Conservation (phyloP, 129 eudicot genomes). For the Gnaphalium uliginosum region DNA sequence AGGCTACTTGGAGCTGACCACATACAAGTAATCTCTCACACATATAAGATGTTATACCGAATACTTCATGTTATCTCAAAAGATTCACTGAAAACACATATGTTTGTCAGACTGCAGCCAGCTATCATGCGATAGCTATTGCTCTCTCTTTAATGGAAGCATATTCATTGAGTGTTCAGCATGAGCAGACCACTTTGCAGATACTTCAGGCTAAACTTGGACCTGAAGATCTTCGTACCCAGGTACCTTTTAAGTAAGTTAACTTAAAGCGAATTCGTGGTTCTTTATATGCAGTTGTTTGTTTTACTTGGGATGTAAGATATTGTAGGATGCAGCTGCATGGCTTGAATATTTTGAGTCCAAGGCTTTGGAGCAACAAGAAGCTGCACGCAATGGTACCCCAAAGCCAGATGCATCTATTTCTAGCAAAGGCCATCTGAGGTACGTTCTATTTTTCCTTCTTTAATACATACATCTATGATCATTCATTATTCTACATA, state of each 20-base stretch:
- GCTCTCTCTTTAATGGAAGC: constrained; percentile 99
- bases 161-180: constrained; percentile 95
- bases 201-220: constrained; percentile 95
- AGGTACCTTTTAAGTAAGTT: constrained; percentile 40
- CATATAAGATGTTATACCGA: background rate
- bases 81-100: background rate
- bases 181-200: constrained; percentile 95
- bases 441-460: constrained; percentile 38
- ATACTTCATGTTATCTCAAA: background rate
- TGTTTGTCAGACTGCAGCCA: constrained; percentile 84
- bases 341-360: constrained; percentile 97
- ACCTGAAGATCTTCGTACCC: constrained; percentile 93
- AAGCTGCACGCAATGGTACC: constrained; percentile 91
- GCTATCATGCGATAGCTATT: constrained; percentile 99
- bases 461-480: background rate
- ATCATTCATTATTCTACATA: background rate
- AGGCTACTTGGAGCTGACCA: constrained; percentile 97
- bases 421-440: constrained; percentile 91
- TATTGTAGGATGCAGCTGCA: constrained; percentile 89
- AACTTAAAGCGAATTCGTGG: background rate
- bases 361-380: constrained; percentile 93
- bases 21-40: constrained; percentile 68
- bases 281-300: background rate
- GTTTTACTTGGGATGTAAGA: constrained; percentile 14
- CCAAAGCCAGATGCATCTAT: constrained; percentile 97